These are phyloP conservation scores for Hortiboletus campestris DNA, from an alignment of 768 basidiomycete genomes.

Conservation along the genomic window DNA sequence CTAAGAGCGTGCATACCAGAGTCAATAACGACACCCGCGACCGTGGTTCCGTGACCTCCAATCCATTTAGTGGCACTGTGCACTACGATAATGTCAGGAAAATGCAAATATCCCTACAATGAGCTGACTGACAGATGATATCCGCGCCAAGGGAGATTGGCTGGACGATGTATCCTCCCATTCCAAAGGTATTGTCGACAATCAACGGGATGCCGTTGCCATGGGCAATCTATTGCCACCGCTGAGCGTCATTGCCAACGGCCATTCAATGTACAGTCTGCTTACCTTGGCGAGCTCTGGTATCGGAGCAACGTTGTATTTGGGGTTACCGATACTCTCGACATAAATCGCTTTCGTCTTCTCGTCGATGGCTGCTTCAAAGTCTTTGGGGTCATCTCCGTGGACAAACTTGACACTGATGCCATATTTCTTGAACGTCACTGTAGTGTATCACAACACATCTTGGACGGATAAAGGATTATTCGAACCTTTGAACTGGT, in stretches of 20 bases:
- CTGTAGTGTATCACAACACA: slow-evolving; percentile 24
- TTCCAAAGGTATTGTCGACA: slow-evolving; percentile 65
- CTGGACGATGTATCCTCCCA: slow-evolving; percentile 54
- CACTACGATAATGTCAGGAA: slow-evolving; percentile 28
- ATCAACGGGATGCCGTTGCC: slow-evolving; percentile 58
- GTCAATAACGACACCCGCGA: slow-evolving; percentile 63
- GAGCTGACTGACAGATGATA: slow-evolving; percentile 43
- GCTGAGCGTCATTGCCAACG: no score
- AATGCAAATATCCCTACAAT: not conserved
- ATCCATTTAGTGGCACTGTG: slow-evolving; percentile 70
- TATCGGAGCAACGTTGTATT: slow-evolving; percentile 54
- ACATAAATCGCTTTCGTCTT: slow-evolving; percentile 59
- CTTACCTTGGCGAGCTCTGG: slow-evolving; percentile 53
- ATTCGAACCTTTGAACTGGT: slow-evolving; percentile 56
- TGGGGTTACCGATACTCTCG: slow-evolving; percentile 63
- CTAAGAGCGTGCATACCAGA: slow-evolving; percentile 37
- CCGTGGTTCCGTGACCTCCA: slow-evolving; percentile 64
- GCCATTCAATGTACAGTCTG: no score
- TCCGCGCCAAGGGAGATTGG: slow-evolving; percentile 60
- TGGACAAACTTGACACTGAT: slow-evolving; percentile 56
- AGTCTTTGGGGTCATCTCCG: slow-evolving; percentile 44
- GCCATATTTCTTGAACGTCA: slow-evolving; percentile 53
- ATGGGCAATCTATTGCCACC: slow-evolving; percentile 51
- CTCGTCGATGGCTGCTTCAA: slow-evolving; percentile 54
- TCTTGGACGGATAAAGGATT: not conserved